Evolutionary conservation across 1,284 basidiomycete species (phyloP), one percentile per base, ranked within the genome.

Genomic region (Apiotrichum mycotoxinovorans): DNA sequence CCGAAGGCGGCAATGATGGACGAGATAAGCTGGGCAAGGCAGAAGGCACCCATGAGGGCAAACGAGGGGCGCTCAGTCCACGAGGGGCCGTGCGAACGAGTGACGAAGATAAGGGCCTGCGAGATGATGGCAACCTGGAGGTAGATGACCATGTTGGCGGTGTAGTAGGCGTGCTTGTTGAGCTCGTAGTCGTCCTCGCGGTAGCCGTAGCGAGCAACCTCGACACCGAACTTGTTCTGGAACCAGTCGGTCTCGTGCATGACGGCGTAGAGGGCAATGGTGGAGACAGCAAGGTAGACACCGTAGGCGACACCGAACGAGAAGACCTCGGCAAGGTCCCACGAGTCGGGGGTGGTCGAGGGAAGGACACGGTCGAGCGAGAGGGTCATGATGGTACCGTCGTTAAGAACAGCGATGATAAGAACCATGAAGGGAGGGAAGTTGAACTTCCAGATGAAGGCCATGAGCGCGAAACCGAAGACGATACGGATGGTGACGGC

Each of bases 361-460:
- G 94, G 94, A 71, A 97, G 80, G 63, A 97, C 94, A 79, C 94
- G 91, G 79, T 98, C 94, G 60, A 97, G 88, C 30, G 92, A 96
- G 65, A 98, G 84, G 14, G 94, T 98, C 93, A 98, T 97, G 84
- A 98, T 95, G 67, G 94, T 96, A 79, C 94, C 94, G 76, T 97
- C 94, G 80, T 98, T 98, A 68, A 97, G 82, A 52, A 97, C 83
- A 60, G 94, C 93, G 67, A 98, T 95, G 79, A 98, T 90, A 78
- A 97, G 88, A 65, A 98, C 87, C 94, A 98, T 97, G 86, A 98
- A 98, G 18, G 94, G 92, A 70, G 94, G 94, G 90, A 98, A 98
- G 79, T 95, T 89, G 79, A 93, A 92, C 82, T 88, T 86, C 87
- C 93, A 97, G 58, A 87, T 88, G 76, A 97, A 97, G 52, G 91